phyloP scores from a whole-genome alignment of 345 rosid species.

The sweet orange (Citrus sinensis) region DNA sequence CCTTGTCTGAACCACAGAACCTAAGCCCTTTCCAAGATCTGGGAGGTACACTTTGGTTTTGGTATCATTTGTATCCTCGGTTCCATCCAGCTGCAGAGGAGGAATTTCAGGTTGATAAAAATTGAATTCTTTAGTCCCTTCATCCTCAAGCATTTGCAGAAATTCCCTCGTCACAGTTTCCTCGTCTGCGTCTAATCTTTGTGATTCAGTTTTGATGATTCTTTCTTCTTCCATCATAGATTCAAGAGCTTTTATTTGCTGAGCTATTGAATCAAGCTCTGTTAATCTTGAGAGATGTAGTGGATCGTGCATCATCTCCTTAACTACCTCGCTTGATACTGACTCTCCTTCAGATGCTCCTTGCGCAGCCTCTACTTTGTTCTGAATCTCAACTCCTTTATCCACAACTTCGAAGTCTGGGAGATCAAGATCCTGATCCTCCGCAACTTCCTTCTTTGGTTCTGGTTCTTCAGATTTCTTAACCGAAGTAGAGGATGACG shows the following conservation, averaged over 20 bases:
- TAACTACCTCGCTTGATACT: slow-evolving; percentile 54
- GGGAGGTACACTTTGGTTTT: slow-evolving; percentile 60
- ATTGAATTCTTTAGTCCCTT: slow-evolving; percentile 38
- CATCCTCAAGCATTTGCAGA: slow-evolving; percentile 80
- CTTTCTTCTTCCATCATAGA: slow-evolving; percentile 68
- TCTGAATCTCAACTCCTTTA: slow-evolving; percentile 83
- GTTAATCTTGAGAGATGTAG: slow-evolving; percentile 53
- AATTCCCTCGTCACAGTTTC: slow-evolving; percentile 81
- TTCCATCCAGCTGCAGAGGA: slow-evolving; percentile 44
- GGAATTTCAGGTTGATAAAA: slow-evolving; percentile 44
- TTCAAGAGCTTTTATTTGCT: slow-evolving; percentile 91
- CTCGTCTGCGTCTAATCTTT: slow-evolving; percentile 74
- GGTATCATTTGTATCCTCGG: slow-evolving; percentile 34
- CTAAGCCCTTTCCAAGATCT: slow-evolving; percentile 86
- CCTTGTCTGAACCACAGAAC: slow-evolving; percentile 85
- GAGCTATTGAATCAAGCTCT: slow-evolving; percentile 85
- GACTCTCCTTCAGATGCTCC: slow-evolving; percentile 50
- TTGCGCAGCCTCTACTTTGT: slow-evolving; percentile 29
- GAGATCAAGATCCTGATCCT: slow-evolving; percentile 40
- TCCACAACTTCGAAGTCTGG: slow-evolving; percentile 87
- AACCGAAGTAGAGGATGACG: slow-evolving; percentile 14
- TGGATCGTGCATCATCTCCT: slow-evolving; percentile 67
- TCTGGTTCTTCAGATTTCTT: slow-evolving; percentile 44
- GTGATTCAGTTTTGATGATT: slow-evolving; percentile 41
- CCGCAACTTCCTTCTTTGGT: slow-evolving; percentile 36